Base-by-base conservation (phyloP, 2,329 filamentous ascomycete genomes). In the Aureobasidium sp. region DNA sequence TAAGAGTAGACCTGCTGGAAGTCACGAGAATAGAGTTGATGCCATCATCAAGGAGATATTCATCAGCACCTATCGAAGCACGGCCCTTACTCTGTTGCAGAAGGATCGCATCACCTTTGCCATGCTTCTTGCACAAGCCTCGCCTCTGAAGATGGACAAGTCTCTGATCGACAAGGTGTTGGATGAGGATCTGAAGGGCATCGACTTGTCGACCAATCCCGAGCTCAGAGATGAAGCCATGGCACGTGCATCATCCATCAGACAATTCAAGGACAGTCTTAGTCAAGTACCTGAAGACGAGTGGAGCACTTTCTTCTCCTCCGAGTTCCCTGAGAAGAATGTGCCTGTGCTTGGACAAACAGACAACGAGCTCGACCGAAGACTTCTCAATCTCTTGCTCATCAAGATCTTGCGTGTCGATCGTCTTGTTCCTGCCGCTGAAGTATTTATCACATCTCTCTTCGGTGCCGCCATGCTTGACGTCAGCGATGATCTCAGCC, bases 121-220 rank as follows among this genome's bases (percentile, higher is more conserved):
- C 34, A 93, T 99, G 83, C 85, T 99, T 57, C 86, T 99, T 48
- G 91, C 92, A 7, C 94, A 97, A 75, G 94, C 93, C 5, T 89
- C 93, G n/a, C 94, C 94, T 0, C 96, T 93, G 78, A 85, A 90
- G 69, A 96, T 97, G 89, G 91, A 99, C 73, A 94, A 92, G 79
- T 81, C 82, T 13, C 80, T 96, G 64, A 88, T 99, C 66, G 95
- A 99, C 69, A 81, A 85, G 36, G 87, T 99, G 45, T 82, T 99
- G 4, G 92, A 96, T 70, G 83, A 87, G 54, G 84, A 84, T 55
- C 77, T 95, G 39, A 82, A 87, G 65, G 91, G 89, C 63, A 83
- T 83, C 45, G 93, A 97, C 72, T 78, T 96, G 30, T 96, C 89
- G 0, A 89, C 86, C 0, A 80, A 87, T 59, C 74, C 77, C 3